Evolutionary conservation across 1,284 basidiomycete genomes (phyloP).

Genomic region (Clitocybe nebularis): DNA sequence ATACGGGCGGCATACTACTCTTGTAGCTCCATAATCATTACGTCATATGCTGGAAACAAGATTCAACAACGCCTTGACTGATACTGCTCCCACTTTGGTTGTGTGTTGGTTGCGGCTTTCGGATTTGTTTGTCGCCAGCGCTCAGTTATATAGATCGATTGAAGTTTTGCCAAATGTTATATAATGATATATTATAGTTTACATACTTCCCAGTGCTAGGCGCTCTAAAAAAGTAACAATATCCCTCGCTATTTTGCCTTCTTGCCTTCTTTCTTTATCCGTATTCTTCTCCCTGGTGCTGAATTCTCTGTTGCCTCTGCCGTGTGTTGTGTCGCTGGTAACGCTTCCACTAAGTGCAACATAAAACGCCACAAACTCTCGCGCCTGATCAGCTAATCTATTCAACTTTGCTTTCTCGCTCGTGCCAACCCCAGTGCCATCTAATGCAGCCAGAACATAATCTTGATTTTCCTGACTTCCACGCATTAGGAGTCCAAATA

Average conservation of each 20-base stretch:
- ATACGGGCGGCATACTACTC: too few species aligned
- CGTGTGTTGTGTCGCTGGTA: constrained; percentile 23
- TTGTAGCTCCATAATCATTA: too few species aligned
- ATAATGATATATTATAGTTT: background rate
- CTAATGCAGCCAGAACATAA: constrained; percentile 39
- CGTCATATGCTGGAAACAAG: too few species aligned
- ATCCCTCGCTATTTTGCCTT: constrained; percentile 41
- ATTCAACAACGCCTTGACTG: too few species aligned
- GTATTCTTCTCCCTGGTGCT: too few species aligned
- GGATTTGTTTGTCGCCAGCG: too few species aligned
- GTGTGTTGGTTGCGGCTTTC: too few species aligned
- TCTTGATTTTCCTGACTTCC: constrained; percentile 39
- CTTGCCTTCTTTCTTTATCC: constrained; percentile 5
- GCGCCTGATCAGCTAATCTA: constrained; percentile 48
- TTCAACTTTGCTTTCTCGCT: constrained; percentile 32
- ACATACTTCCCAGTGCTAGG: constrained; percentile 19
- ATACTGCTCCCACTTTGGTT: too few species aligned
- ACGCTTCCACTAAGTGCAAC: constrained; percentile 27
- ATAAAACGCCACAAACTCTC: constrained; percentile 57
- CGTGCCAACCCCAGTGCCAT: constrained; percentile 25
- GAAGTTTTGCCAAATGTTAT: too few species aligned
- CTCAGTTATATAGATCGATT: too few species aligned
- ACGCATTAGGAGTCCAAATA: constrained; percentile 67
- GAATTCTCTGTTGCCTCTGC: constrained; percentile 23
- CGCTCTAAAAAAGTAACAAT: constrained; percentile 49